These are phyloP conservation scores for Senecio squalidus DNA, from an alignment of 140 eudicot species.

Conservation along the genomic window DNA sequence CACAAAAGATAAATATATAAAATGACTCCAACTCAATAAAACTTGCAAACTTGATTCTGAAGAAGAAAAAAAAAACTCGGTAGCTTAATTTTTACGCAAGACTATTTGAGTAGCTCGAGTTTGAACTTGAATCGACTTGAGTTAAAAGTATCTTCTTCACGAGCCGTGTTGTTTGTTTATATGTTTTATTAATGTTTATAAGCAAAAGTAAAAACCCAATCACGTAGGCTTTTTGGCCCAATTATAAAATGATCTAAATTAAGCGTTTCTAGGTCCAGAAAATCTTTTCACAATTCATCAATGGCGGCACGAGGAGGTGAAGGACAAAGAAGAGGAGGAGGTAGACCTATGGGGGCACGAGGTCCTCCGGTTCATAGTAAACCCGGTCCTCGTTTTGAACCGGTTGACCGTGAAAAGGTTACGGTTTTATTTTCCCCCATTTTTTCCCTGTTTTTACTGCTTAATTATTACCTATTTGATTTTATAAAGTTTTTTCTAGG, in stretches of 20 bases:
- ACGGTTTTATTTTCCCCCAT: not conserved
- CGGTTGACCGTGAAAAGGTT: slow-evolving; percentile 90
- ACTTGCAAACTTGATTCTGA: no score
- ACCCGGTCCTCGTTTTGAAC: slow-evolving; percentile 46
- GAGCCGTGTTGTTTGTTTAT: no score
- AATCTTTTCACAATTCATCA: not conserved
- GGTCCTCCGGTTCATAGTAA: slow-evolving; percentile 43
- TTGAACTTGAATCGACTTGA: no score
- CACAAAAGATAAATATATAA: no score
- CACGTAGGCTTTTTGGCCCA: not conserved
- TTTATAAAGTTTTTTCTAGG: not conserved
- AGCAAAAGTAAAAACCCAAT: not conserved
- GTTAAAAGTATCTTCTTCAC: no score
- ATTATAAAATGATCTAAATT: not conserved
- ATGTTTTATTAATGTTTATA: no score
- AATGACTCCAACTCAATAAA: no score
- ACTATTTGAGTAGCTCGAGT: no score
- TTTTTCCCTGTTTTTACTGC: not conserved
- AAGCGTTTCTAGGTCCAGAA: slow-evolving; percentile 8
- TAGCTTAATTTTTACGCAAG: no score
- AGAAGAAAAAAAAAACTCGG: no score
- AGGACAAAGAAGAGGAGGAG: slow-evolving; percentile 51
- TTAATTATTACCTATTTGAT: not conserved
- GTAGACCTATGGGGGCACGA: slow-evolving; percentile 47
- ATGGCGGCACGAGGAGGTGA: slow-evolving; percentile 54